These are phyloP conservation scores for Fusarium agapanthi DNA, from an alignment of 2,329 filamentous ascomycete genomes.

Conservation along the genomic window DNA sequence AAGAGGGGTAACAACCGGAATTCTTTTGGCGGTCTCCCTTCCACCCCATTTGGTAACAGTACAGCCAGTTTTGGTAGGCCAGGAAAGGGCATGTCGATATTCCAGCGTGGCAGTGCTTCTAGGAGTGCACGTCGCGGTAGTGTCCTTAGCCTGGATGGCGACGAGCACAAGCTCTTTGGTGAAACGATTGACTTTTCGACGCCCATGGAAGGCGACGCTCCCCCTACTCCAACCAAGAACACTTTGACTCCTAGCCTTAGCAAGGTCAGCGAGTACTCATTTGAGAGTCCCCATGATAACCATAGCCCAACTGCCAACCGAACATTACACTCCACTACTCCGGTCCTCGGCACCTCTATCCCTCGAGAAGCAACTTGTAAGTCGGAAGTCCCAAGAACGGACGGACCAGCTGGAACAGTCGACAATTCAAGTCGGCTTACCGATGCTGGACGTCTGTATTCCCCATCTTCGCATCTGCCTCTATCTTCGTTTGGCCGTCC, in stretches of 20 bases:
- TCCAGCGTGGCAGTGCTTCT: conserved; percentile 63
- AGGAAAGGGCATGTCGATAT: conserved; percentile 72
- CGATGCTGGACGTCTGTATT: conserved; percentile 45
- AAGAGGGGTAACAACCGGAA: conserved; percentile 69
- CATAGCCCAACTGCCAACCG: conserved; percentile 56
- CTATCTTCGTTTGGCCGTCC: conserved; percentile 51
- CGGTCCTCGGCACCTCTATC: conserved; percentile 50
- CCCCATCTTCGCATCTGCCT: conserved; percentile 46
- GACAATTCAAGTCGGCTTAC: conserved; percentile 34
- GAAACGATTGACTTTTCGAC: conserved; percentile 42
- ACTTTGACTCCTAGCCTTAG: conserved; percentile 54
- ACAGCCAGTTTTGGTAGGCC: conserved; percentile 61
- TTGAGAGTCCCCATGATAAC: conserved; percentile 49
- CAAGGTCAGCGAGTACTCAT: conserved; percentile 49
- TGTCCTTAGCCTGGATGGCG: conserved; percentile 82
- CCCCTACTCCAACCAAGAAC: conserved; percentile 93
- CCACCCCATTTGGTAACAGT: conserved; percentile 79
- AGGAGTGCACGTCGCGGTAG: conserved; percentile 67
- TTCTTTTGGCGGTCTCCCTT: conserved; percentile 77
- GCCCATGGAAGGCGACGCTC: conserved; percentile 67
- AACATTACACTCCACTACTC: conserved; percentile 53
- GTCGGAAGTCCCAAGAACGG: conserved; percentile 45
- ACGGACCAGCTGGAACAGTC: conserved; percentile 20
- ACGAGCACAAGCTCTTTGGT: conserved; percentile 66
- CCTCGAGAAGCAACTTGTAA: conserved; percentile 56